Conservation (phyloP, 257 asterid species). For the Nicotiana paniculata region DNA sequence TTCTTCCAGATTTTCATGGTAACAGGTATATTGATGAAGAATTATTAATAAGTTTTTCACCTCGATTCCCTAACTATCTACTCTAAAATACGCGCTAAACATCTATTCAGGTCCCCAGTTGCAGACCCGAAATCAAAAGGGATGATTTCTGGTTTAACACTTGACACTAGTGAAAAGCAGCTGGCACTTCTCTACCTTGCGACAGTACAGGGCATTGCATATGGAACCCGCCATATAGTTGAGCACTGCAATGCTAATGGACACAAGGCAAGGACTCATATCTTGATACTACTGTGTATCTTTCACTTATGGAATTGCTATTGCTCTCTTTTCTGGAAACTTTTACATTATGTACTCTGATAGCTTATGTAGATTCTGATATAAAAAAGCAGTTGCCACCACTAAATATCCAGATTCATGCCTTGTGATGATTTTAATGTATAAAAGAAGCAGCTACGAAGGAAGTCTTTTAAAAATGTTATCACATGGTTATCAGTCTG, state of each 20-base stretch:
- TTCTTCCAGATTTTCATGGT: slow-evolving; percentile 97
- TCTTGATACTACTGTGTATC: neutral
- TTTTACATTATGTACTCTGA: neutral
- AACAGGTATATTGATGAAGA: slow-evolving; percentile 56
- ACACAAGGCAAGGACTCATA: slow-evolving; percentile 53
- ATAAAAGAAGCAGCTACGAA: neutral
- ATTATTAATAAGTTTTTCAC: neutral
- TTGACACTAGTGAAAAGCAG: slow-evolving; percentile 82
- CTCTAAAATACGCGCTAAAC: slow-evolving; percentile 12
- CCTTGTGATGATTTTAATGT: neutral
- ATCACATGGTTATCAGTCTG: neutral
- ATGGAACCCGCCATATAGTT: slow-evolving; percentile 87
- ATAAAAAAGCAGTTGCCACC: neutral
- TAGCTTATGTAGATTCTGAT: neutral
- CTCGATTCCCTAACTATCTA: neutral
- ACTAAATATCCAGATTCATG: neutral
- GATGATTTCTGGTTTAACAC: slow-evolving; percentile 71
- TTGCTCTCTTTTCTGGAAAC: neutral
- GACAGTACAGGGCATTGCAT: slow-evolving; percentile 81
- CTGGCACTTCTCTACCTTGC: slow-evolving; percentile 90
- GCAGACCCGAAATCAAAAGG: slow-evolving; percentile 97
- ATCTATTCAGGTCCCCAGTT: slow-evolving; percentile 77
- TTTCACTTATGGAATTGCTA: neutral
- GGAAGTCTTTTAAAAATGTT: neutral
- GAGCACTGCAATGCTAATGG: slow-evolving; percentile 96